Base-by-base conservation (phyloP, 345 rosid genomes). In the Hypericum perforatum region DNA sequence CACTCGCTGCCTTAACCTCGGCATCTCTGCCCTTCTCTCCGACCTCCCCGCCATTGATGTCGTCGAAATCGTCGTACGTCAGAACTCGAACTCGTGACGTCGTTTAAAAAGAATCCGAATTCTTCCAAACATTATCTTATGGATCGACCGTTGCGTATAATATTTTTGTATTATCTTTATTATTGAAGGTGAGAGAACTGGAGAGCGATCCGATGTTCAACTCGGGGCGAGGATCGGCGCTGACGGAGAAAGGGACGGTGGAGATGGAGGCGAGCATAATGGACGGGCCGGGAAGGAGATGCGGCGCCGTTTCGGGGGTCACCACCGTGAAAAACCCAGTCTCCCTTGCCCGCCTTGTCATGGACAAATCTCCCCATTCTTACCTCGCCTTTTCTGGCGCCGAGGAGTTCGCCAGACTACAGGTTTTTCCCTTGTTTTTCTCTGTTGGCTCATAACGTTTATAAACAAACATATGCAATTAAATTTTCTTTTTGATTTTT, bases 251-350 rank as follows among this genome's bases (percentile, higher is more conserved):
- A 32, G 96, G 98, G 5, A 85, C 85, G 56, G 98, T 77, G 69
- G 98, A 87, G 75, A 87, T 92, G 98, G 98, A 92, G 60, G 98
- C 98, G 3, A 87, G 96, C 71, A 87, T 91, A 11, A 91, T 91
- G 98, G 96, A 91, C 43, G 96, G 96, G 8, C 74, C 81, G 1
- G 73, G 57, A 69, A 75, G 98, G 62, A 60, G 96, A 66, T 87
- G 96, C 72, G 98, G 96, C 7, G 92, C 96, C 45, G 96, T 91
- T 11, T 91, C 98, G 0, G 96, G 96, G 11, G 13, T 91, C 11
- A 82, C 94, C 51, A 79, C 86, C 0, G 98, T 91, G 6, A 87
- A 91, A 54, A 91, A 91, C 54, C 98, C 98, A 0, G 15, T 91
- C 13, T 87, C 96, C 49, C 90, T 91, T 3, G 98, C 98, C 44